Percentiles rank a stretch among this genome's conserved stretches.
Evolutionary conservation across 2,329 filamentous ascomycete species (phyloP).

Genomic region (Pseudocercospora crystallina): DNA sequence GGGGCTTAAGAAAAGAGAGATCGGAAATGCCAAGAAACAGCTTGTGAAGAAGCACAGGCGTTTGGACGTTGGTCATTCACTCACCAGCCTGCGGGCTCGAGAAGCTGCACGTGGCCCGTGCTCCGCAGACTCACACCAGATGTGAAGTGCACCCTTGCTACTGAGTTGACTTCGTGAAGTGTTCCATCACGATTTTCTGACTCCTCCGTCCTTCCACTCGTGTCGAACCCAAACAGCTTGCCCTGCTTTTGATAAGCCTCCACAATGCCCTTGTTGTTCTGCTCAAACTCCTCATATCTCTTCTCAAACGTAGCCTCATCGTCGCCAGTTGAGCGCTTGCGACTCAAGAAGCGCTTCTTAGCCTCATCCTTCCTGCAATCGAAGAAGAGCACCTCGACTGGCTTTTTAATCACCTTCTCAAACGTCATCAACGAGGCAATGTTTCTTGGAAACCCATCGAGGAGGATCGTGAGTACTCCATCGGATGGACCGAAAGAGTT

Average conservation of each 20-base stretch:
- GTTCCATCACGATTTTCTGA: no score
- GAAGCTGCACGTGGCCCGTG: no score
- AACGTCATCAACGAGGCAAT: background rate
- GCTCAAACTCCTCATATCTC: conserved; percentile 7
- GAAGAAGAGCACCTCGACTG: conserved; percentile 3
- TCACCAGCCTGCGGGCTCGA: no score
- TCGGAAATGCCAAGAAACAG: no score
- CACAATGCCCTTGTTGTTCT: background rate
- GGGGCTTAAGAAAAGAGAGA: no score
- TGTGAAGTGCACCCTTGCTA: no score
- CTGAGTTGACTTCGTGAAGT: no score
- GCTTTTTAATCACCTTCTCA: background rate
- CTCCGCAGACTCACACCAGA: no score
- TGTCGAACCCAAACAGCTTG: conserved; percentile 2
- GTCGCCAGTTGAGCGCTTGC: background rate
- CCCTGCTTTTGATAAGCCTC: background rate
- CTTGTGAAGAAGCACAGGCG: no score
- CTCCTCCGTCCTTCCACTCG: conserved; percentile 1
- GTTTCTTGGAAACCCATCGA: conserved; percentile 14
- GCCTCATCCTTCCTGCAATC: conserved; percentile 1
- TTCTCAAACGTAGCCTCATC: conserved; percentile 8
- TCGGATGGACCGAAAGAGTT: no score
- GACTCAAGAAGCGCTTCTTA: conserved; percentile 1
- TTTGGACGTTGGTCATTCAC: no score
- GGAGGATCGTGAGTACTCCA: conserved; percentile 1